Conservation (phyloP, 2,329 filamentous ascomycete species). For the Ceratocystis alfenasii region DNA sequence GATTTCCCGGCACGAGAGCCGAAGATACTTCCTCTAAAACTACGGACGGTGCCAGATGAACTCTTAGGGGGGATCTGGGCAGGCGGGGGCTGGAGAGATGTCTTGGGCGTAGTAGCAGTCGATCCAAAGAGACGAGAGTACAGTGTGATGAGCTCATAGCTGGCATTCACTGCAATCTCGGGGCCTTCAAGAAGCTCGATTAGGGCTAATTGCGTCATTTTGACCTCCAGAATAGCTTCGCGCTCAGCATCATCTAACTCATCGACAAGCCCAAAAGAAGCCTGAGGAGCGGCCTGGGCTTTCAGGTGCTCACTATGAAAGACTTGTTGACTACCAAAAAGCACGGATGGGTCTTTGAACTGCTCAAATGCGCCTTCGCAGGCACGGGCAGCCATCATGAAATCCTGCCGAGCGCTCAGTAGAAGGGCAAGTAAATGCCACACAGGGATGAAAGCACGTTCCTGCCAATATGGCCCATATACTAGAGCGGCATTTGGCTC, state of each 20-base stretch:
- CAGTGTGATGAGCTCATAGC: constrained; percentile 69
- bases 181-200: constrained; percentile 74
- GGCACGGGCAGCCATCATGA: constrained; percentile 62
- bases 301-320: constrained; percentile 59
- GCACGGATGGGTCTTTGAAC: constrained; percentile 57
- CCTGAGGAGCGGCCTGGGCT: constrained; percentile 29
- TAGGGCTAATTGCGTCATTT: constrained; percentile 84
- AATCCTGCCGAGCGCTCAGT: constrained; percentile 77
- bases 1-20: constrained; percentile 33
- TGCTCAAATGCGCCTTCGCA: constrained; percentile 89
- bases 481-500: constrained; percentile 35
- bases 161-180: constrained; percentile 75
- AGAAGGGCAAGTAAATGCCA: constrained; percentile 88
- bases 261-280: constrained; percentile 43
- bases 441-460: constrained; percentile 59
- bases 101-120: constrained; percentile 8
- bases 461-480: constrained; percentile 45
- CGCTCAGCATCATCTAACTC: constrained; percentile 77
- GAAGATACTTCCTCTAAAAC: constrained; percentile 65
- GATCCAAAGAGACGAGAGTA: constrained; percentile 68
- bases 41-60: constrained; percentile 58
- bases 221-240: constrained; percentile 78
- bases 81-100: constrained; percentile 13
- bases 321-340: constrained; percentile 51
- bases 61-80: constrained; percentile 41